phyloP scores from a whole-genome alignment of 768 basidiomycete species.

The Trametes cinnabarina region DNA sequence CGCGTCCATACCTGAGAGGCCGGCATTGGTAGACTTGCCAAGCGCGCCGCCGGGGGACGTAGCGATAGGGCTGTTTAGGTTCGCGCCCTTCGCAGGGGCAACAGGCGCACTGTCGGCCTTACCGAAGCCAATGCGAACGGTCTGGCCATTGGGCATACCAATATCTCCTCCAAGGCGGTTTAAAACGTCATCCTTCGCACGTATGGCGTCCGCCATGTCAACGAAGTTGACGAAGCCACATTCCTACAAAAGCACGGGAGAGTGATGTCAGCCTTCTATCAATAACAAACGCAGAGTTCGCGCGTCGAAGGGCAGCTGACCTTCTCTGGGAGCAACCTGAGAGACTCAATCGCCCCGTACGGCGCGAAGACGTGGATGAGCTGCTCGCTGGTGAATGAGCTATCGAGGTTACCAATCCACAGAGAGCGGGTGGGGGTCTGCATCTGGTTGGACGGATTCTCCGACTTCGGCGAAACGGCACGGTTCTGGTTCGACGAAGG shows the following conservation, averaged over 20 bases:
- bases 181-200: conserved; percentile 96
- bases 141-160: conserved; percentile 91
- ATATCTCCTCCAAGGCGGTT: conserved; percentile 94
- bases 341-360: conserved; percentile 95
- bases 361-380: conserved; percentile 94
- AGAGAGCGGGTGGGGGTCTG: conserved; percentile 94
- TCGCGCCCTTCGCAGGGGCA: conserved; percentile 76
- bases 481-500: conserved; percentile 62
- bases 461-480: conserved; percentile 81
- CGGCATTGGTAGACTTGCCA: conserved; percentile 50
- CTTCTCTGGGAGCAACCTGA: conserved; percentile 96
- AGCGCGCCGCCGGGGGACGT: conserved; percentile 54
- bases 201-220: conserved; percentile 91
- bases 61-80: conserved; percentile 58
- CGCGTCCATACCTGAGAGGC: conserved; percentile 71
- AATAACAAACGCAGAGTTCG: not conserved
- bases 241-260: conserved; percentile 51
- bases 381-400: conserved; percentile 90
- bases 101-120: conserved; percentile 96
- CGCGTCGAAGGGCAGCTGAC: conserved; percentile 44
- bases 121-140: conserved; percentile 96
- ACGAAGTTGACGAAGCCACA: conserved; percentile 99
- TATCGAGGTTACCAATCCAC: conserved; percentile 98
- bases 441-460: conserved; percentile 66
- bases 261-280: conserved; percentile 9